A percentile compares a stretch with the other conserved stretches of the same genome.
Evolutionary conservation across 345 rosid species (phyloP).

Genomic region (Euphorbia peplus): DNA sequence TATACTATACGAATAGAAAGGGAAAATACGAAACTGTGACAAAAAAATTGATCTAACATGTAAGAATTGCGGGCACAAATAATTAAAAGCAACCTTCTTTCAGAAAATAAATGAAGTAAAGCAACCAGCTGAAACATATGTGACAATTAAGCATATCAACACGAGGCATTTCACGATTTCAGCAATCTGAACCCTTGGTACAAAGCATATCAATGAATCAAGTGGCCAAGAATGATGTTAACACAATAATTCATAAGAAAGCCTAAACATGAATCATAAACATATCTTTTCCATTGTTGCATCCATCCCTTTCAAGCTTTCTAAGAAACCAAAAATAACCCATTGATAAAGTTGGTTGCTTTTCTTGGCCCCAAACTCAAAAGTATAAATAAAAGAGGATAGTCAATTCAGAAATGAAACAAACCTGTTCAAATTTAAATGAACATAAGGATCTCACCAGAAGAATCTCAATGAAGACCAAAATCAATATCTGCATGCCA

Average conservation of each 20-base stretch:
- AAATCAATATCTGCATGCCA: background rate
- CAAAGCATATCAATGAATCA: background rate
- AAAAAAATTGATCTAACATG: background rate
- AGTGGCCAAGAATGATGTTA: background rate
- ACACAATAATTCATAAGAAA: background rate
- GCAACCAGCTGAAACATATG: background rate
- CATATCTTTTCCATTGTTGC: background rate
- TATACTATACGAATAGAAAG: background rate
- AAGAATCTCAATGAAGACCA: background rate
- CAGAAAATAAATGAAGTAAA: no score
- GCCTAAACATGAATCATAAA: background rate
- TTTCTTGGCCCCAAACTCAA: background rate
- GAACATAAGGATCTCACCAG: background rate
- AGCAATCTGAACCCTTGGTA: background rate
- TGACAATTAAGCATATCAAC: background rate
- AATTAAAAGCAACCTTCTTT: background rate
- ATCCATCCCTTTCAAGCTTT: background rate
- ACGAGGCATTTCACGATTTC: background rate
- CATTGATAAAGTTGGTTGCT: no score
- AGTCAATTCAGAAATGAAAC: background rate
- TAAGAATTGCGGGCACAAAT: background rate
- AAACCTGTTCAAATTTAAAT: background rate
- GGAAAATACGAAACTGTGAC: background rate
- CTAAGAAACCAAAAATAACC: background rate
- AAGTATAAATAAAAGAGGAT: background rate